A percentile compares a stretch with the other conserved stretches of the same genome.
These are phyloP conservation scores for Colletotrichum falcatum DNA, from an alignment of 2,329 filamentous ascomycete genomes.

Conservation along the genomic window DNA sequence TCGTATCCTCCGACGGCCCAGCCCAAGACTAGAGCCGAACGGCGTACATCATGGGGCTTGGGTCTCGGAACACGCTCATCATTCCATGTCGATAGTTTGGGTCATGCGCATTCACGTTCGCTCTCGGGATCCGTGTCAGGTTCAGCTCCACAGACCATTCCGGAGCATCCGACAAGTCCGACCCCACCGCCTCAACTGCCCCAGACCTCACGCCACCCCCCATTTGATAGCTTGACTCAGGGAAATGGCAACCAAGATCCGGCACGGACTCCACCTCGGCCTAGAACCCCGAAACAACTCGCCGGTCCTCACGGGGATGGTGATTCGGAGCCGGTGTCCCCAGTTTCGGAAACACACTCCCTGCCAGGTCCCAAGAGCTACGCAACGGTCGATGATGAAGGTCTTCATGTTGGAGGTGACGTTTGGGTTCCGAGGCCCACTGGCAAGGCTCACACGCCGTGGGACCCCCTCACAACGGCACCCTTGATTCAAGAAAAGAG, in stretches of 20 bases:
- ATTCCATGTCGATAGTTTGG: conserved; percentile 44
- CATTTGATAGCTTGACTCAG: conserved; percentile 42
- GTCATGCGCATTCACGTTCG: conserved; percentile 28
- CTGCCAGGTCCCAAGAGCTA: conserved; percentile 32
- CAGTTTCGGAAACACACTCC: conserved; percentile 48
- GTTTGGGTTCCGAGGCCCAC: conserved; percentile 48
- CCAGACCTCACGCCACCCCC: conserved; percentile 43
- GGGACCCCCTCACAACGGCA: conserved; percentile 51
- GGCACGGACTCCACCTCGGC: conserved; percentile 40
- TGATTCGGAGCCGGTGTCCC: conserved; percentile 49
- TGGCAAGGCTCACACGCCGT: conserved; percentile 51
- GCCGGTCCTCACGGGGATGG: conserved; percentile 42
- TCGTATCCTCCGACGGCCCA: conserved; percentile 50
- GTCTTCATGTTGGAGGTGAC: conserved; percentile 30
- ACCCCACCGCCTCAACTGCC: conserved; percentile 40
- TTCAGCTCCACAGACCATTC: conserved; percentile 29
- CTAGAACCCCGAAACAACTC: conserved; percentile 39
- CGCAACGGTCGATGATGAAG: conserved; percentile 34
- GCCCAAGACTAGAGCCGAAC: conserved; percentile 53
- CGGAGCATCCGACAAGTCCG: conserved; percentile 36
- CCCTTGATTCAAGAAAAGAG: conserved; percentile 54
- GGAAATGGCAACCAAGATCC: conserved; percentile 36
- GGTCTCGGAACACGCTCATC: conserved; percentile 50
- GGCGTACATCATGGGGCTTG: conserved; percentile 60
- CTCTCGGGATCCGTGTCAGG: conserved; percentile 27